Conservation (phyloP, 352 stramenopile species). For the Pythium volutum region DNA sequence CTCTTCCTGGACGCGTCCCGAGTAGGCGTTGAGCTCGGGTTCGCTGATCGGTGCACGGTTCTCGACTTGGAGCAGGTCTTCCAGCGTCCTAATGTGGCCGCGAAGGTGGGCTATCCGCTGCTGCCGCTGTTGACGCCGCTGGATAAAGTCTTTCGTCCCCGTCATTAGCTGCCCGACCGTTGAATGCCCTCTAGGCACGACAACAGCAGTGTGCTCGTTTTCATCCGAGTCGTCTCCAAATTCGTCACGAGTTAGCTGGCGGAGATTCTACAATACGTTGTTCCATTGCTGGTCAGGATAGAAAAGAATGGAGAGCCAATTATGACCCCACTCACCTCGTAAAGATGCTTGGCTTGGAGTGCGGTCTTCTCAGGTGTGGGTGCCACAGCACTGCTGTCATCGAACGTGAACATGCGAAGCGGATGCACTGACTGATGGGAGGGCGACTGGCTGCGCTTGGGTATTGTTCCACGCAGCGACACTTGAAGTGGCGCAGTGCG, state of each 20-base stretch:
- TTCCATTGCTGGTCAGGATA: background rate
- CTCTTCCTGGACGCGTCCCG: constrained; percentile 24
- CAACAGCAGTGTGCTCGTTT: background rate
- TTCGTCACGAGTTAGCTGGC: constrained; percentile 13
- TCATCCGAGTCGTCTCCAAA: constrained; percentile 6
- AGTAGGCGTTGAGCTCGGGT: constrained; percentile 27
- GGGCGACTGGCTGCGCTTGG: background rate
- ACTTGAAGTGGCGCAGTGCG: background rate
- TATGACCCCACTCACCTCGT: constrained; percentile 10
- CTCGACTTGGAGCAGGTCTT: constrained; percentile 22
- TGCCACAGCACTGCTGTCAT: constrained; percentile 4
- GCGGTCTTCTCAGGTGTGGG: constrained; percentile 11
- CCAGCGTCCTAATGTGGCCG: constrained; percentile 1
- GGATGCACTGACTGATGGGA: constrained; percentile 14
- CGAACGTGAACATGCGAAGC: constrained; percentile 21
- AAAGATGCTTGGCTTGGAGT: constrained; percentile 12
- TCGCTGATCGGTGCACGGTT: constrained; percentile 25
- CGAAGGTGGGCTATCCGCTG: constrained; percentile 21
- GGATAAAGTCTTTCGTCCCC: constrained; percentile 17
- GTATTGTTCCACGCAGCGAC: background rate
- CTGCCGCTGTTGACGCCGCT: constrained; percentile 5
- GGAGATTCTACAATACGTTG: constrained; percentile 2
- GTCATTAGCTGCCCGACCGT: constrained; percentile 11
- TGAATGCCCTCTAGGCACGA: background rate
- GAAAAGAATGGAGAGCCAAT: background rate